These are phyloP conservation scores for Chamaecyparis obtusa DNA, from an alignment of 75 land plant species.

Conservation along the genomic window DNA sequence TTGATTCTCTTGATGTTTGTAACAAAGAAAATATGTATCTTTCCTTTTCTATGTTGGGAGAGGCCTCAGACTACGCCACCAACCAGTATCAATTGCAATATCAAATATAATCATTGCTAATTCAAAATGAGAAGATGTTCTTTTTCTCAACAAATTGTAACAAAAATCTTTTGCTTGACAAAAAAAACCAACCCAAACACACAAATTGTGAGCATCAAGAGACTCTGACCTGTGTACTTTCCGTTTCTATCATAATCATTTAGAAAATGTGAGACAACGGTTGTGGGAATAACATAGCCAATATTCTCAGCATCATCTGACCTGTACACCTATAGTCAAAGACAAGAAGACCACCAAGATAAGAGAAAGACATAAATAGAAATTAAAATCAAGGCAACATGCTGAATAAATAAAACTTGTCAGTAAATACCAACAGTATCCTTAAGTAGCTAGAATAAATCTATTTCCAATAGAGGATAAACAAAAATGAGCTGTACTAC, in stretches of 20 bases:
- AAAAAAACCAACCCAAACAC: background rate
- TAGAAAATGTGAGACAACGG: slow-evolving; percentile 91
- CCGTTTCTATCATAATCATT: slow-evolving; percentile 85
- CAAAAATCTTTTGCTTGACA: background rate
- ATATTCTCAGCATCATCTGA: slow-evolving; percentile 92
- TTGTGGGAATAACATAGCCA: slow-evolving; percentile 96
- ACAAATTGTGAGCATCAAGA: background rate
- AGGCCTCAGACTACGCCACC: background rate
- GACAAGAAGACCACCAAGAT: background rate
- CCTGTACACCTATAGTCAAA: slow-evolving; percentile 58
- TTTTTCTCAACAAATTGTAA: background rate
- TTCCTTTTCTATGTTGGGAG: background rate
- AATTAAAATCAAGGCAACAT: background rate
- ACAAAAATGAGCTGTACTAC: background rate
- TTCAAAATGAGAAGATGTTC: background rate
- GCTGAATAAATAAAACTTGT: background rate
- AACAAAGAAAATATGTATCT: background rate
- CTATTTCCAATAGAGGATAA: background rate
- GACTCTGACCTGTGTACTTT: slow-evolving; percentile 72
- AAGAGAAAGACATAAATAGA: background rate
- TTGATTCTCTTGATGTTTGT: background rate
- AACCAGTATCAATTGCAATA: background rate
- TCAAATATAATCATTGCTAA: background rate
- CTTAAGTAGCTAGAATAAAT: background rate
- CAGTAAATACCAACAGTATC: background rate